Base-by-base conservation (phyloP, 2,329 filamentous ascomycete species). In the Ophiostoma australiae region DNA sequence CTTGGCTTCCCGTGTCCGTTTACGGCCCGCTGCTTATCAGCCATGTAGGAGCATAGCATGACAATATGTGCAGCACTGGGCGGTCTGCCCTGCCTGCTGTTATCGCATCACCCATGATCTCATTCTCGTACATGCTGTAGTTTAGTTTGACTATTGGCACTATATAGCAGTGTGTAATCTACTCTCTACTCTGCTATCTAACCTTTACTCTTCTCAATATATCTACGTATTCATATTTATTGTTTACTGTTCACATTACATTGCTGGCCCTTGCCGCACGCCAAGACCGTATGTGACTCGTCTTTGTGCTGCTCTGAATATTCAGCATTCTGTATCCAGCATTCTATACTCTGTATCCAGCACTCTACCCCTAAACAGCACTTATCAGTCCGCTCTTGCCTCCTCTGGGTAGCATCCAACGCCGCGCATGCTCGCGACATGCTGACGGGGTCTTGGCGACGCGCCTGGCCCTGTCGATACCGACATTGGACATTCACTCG, bases 351-450 rank as follows among this genome's bases (percentile, higher is more conserved):
- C 27, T 31, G 27, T 31, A 31, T 31, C 3, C 27, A 31, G 27
- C 3, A 39, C 7, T 39, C 13, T 39, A 39, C 44, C 4, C 15
- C 44, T 6, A 48, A 27, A 61, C 7, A 23, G 27, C 61, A 13
- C 11, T 65, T 65, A 65, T 65, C 61, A 65, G 61, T 31, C 55
- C 55, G 55, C 27, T 61, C 61, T 65, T 35, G 61, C 61, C 61
- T 65, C 61, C 61, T 65, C n/a, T 35, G 31, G 61, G 61, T 65
- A 33, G 61, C 61, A 65, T 65, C 61, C 61, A n/a, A 65, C 61
- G 33, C 61, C 33, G 8, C 31, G 61, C 61, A 15, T 37, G 31
- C 58, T 63, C 11, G 17, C 20, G 5, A 35, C 31, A 27, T 65
- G 61, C 20, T 65, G 61, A 65, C 52, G 17, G 17, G 48, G 52